These are phyloP conservation scores for Pyrenophora graminea DNA, from an alignment of 2,329 filamentous ascomycete genomes.

Conservation along the genomic window DNA sequence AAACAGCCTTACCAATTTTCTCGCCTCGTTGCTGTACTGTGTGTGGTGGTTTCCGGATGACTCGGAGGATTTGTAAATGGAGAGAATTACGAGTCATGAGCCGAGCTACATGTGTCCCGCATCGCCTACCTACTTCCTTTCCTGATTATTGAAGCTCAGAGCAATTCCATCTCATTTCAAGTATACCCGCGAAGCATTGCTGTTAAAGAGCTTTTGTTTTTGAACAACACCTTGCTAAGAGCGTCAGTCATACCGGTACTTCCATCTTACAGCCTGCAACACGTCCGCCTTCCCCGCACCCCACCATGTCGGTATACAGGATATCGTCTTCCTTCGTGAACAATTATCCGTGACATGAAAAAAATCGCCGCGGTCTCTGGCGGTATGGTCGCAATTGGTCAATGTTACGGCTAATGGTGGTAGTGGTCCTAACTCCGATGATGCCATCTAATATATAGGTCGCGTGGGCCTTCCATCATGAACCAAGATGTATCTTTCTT, in stretches of 20 bases:
- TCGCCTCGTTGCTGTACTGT: too few relatives aligned
- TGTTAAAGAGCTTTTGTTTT: too few relatives aligned
- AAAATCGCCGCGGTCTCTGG: neutral
- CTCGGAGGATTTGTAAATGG: too few relatives aligned
- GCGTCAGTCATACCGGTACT: neutral
- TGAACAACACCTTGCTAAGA: neutral
- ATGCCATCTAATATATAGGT: conserved; percentile 17
- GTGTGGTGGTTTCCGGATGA: too few relatives aligned
- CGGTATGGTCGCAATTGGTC: neutral
- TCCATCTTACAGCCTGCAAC: too few relatives aligned
- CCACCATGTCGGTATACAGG: neutral
- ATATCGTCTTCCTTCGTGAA: conserved; percentile 14
- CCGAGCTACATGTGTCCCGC: too few relatives aligned
- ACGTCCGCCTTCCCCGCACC: conserved; percentile 10
- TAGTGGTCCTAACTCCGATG: neutral
- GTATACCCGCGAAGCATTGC: too few relatives aligned
- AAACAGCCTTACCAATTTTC: too few relatives aligned
- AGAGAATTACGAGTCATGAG: too few relatives aligned
- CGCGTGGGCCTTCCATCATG: neutral
- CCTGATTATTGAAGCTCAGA: too few relatives aligned
- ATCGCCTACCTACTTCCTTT: too few relatives aligned
- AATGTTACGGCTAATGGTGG: neutral
- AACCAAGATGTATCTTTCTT: neutral
- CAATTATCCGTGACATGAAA: conserved; percentile 15
- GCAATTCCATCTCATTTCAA: too few relatives aligned